A percentile compares a stretch with the other conserved stretches of the same genome.
These are phyloP conservation scores for Oryza officinalis DNA, from an alignment of 176 grass and related monocot genomes.

Conservation along the genomic window DNA sequence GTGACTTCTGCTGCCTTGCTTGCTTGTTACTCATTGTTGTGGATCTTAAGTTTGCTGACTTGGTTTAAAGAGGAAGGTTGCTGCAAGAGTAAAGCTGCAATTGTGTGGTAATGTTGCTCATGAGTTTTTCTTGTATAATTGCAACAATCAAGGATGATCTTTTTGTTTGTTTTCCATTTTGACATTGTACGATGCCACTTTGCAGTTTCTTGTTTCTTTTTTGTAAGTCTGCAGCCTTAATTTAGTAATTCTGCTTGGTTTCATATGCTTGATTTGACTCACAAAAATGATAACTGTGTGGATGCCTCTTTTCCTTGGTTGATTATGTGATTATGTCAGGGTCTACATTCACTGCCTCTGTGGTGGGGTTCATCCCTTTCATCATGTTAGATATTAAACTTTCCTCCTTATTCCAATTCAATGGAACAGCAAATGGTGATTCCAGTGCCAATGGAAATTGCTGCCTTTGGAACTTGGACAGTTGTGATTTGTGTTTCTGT, in stretches of 20 bases:
- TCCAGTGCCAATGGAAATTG: not conserved
- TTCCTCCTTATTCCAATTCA: not conserved
- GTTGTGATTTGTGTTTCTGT: not conserved
- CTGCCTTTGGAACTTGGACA: not conserved
- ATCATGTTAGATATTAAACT: not conserved
- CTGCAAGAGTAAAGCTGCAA: conserved; percentile 18
- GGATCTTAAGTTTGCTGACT: conserved; percentile 41
- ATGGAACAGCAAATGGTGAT: not conserved
- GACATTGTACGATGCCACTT: not conserved
- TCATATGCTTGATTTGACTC: conserved; percentile 9
- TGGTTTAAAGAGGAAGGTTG: conserved; percentile 3
- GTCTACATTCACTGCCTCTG: not conserved
- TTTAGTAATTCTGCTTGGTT: not conserved
- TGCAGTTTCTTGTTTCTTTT: no score
- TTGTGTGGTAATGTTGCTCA: conserved; percentile 24
- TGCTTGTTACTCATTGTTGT: conserved; percentile 37
- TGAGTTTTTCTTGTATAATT: not conserved
- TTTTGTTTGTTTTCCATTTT: conserved; percentile 9
- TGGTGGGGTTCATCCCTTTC: not conserved
- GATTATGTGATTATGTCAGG: not conserved
- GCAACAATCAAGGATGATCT: not conserved
- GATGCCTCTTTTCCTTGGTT: not conserved
- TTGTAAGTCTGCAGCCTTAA: not conserved
- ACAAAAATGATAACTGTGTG: not conserved
- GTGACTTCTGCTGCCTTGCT: conserved; percentile 33